These are phyloP conservation scores for Nannochloropsis salina DNA, from an alignment of 108 stramenopile genomes.

Conservation along the genomic window DNA sequence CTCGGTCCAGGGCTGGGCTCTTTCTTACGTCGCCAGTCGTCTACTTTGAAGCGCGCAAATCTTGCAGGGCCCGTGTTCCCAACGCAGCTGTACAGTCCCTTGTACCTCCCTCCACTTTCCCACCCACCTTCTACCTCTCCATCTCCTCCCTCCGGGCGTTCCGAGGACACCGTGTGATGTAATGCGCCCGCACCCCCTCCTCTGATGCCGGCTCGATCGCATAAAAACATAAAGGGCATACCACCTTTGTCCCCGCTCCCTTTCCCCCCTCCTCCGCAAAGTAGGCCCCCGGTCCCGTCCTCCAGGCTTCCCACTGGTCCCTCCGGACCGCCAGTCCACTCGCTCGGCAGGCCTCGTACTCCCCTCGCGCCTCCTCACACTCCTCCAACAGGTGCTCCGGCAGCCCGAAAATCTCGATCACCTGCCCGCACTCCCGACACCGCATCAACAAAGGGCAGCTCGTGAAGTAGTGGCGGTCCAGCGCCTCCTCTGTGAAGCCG, in stretches of 20 bases:
- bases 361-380: constrained; percentile 33
- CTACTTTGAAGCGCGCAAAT: too few relatives aligned
- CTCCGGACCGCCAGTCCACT: neutral
- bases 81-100: neutral
- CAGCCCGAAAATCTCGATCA: constrained; percentile 56
- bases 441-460: constrained; percentile 54
- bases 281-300: neutral
- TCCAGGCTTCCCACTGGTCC: neutral
- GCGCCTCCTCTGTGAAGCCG: constrained; percentile 48
- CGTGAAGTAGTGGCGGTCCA: constrained; percentile 58
- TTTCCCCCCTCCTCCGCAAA: neutral
- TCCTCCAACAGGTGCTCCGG: constrained; percentile 55
- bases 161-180: constrained; percentile 7
- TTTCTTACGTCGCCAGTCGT: too few relatives aligned
- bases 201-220: neutral
- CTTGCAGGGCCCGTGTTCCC: too few relatives aligned
- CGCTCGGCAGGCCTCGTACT: neutral
- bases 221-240: constrained; percentile 10
- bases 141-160: neutral
- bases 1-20: too few relatives aligned
- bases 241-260: neutral
- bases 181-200: neutral
- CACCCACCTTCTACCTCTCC: neutral
- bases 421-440: constrained; percentile 52
- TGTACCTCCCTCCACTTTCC: neutral